Evolutionary conservation across 805 yeast genomes (phyloP), one percentile per base, ranked within the genome.

Genomic region (Zygotorulaspora florentina): DNA sequence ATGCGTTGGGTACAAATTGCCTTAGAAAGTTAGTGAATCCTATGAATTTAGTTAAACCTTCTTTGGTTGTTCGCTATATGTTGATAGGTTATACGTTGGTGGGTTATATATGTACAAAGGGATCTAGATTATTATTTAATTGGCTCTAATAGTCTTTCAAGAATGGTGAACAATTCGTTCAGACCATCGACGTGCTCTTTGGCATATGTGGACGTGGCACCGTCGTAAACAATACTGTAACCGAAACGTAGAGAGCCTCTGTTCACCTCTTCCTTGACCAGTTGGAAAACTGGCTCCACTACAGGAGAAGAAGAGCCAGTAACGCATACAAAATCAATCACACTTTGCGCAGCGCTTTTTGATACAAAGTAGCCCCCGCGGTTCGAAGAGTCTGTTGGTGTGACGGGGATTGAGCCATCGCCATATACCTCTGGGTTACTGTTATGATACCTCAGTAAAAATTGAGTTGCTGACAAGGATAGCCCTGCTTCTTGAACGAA

Each of bases 401-500:
- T 53, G 11, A 51, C 51, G 28, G 63, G 58, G 12, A 53, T 43
- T 12, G 68, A 59, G 9, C 50, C 28, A 58, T 62, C 34, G 62
- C 55, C 48, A 59, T 52, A 47, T 53, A 54, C 41, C 42, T 35
- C 58, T 48, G 47, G 59, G 36, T 45, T 50, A 43, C 39, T 57
- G 10, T 67, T 65, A 49, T 67, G 61, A 38, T 64, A 68, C 38
- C 66, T 67, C 42, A 80, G 60, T 41, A 85, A 65, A 52, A 76
- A 79, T 8, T 75, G 69, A 35, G 84, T 63, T 0, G 89, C 82
- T 42, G 78, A 74, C 27, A 76, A 57, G 1, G 83, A 69, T 42
- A 84, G 67, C 45, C 81, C 79, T 35, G 73, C 69, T 53, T 83
- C 83, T 59, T 87, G 90, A 12, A 89, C 81, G 39, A 84, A 79